Base-by-base conservation (phyloP, 202 grass and related monocot species). In the Sporobolus alterniflorus region DNA sequence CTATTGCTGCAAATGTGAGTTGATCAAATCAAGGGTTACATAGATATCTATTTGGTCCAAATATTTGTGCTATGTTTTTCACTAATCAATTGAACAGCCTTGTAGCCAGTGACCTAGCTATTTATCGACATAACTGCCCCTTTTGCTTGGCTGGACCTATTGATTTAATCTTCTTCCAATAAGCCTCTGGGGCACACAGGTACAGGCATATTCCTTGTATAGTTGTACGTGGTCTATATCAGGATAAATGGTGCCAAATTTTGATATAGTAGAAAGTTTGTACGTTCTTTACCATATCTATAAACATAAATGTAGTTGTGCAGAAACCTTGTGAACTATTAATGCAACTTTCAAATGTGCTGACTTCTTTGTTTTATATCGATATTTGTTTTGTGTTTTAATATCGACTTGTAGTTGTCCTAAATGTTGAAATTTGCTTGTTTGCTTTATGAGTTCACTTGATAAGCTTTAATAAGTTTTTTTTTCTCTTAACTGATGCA, bases 401-500 rank as follows among this genome's bases (percentile, higher is more conserved):
- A 49, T 17, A 30, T 86, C 15, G 36, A 59, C n/a, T 34, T 67
- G 25, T 28, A 6, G 44, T 34, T 67, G 6, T 30, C 34, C 32
- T 39, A 69, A 51, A 47, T 60, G 26, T 30, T 64, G 2, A 36
- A 11, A 20, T 64, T 8, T 0, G 3, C 31, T 64, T 34, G 17
- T 10, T 36, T 34, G 61, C 16, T 20, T 34, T 64, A 36, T 36
- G 16, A 36, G 8, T 64, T 69, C 18, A 29, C 5, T 63, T 62
- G 39, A 31, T 3, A 64, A 16, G 7, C 33, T 69, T 66, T 32
- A 40, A 12, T 73, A 68, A 82, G 49, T 16, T 61, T 71, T 63
- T 61, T 56, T 71, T 63, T 61, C 49, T 82, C 20, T 68, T n/a
- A 29, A 57, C 22, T 31, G 20, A 66, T 76, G 69, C 89, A 99